phyloP scores from a whole-genome alignment of 192 early-diverging fungal genomes.

The Oehlia diaphana region DNA sequence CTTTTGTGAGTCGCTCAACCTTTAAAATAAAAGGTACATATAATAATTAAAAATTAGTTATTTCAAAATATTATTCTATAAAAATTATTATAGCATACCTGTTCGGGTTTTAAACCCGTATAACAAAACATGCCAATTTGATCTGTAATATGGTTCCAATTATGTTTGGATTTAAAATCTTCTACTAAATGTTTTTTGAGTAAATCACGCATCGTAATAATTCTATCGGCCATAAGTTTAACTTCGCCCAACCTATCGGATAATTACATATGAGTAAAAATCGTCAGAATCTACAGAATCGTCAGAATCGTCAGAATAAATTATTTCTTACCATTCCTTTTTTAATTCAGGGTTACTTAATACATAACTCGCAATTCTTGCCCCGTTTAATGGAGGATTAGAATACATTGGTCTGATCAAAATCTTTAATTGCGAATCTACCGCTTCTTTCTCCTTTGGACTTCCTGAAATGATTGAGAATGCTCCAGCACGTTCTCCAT shows the following conservation, averaged over 20 bases:
- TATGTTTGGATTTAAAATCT: slow-evolving; percentile 72
- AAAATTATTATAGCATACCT: slow-evolving; percentile 39
- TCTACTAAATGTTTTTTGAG: slow-evolving; percentile 79
- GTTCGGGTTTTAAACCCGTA: slow-evolving; percentile 86
- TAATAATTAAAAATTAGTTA: background rate
- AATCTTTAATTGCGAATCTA: slow-evolving; percentile 94
- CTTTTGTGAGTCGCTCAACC: slow-evolving; percentile 75
- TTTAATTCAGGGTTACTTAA: slow-evolving; percentile 73
- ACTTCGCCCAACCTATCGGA: slow-evolving; percentile 67
- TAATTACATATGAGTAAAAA: background rate
- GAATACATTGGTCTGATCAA: slow-evolving; percentile 97
- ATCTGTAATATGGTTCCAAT: slow-evolving; percentile 92
- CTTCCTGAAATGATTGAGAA: slow-evolving; percentile 82
- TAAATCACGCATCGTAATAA: slow-evolving; percentile 86
- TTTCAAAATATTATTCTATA: too few relatives aligned
- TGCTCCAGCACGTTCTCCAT: slow-evolving; percentile 94
- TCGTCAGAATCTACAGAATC: too few relatives aligned
- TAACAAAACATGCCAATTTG: slow-evolving; percentile 99
- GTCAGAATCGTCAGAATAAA: background rate
- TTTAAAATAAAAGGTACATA: background rate
- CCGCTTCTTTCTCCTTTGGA: slow-evolving; percentile 72
- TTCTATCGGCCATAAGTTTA: slow-evolving; percentile 96
- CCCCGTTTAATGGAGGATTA: slow-evolving; percentile 96
- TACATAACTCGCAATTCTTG: slow-evolving; percentile 89
- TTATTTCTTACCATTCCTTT: slow-evolving; percentile 67